Evolutionary conservation across 441 rosid genomes (phyloP).

Genomic region (Oxalis stricta): DNA sequence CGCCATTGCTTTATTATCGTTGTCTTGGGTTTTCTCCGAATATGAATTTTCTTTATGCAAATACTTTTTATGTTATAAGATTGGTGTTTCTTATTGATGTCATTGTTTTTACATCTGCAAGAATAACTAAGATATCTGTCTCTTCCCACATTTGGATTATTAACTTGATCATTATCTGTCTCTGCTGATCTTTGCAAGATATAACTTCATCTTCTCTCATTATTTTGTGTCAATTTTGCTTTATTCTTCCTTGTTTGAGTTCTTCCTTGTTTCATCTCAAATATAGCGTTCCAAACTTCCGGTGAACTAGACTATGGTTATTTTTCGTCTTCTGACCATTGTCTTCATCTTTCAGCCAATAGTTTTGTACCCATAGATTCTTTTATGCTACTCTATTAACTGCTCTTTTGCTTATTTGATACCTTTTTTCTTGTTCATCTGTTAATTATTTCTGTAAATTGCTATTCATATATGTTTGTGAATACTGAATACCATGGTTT

Average conservation of each 20-base stretch:
- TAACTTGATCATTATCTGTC: neutral
- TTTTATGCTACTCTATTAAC: neutral
- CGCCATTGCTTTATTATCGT: too few relatives aligned
- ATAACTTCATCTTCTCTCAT: neutral
- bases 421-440: neutral
- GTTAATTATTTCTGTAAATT: slow-evolving; percentile 1
- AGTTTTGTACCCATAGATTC: neutral
- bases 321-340: neutral
- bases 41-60: too few relatives aligned
- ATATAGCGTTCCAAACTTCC: neutral
- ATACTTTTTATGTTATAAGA: too few relatives aligned
- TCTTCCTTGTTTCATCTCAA: neutral
- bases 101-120: too few relatives aligned
- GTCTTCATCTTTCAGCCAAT: neutral
- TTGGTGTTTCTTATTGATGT: too few relatives aligned
- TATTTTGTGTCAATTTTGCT: neutral
- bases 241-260: too few relatives aligned
- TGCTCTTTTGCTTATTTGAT: slow-evolving; percentile 1
- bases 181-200: neutral
- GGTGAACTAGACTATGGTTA: neutral
- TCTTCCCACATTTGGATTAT: too few relatives aligned
- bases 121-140: too few relatives aligned
- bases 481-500: slow-evolving; percentile 6
- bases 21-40: too few relatives aligned
- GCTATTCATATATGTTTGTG: slow-evolving; percentile 1